A percentile compares a stretch with the other conserved stretches of the same genome.
Evolutionary conservation across 2,329 filamentous ascomycete species (phyloP).

Genomic region (Paraconiothyrium sp.): DNA sequence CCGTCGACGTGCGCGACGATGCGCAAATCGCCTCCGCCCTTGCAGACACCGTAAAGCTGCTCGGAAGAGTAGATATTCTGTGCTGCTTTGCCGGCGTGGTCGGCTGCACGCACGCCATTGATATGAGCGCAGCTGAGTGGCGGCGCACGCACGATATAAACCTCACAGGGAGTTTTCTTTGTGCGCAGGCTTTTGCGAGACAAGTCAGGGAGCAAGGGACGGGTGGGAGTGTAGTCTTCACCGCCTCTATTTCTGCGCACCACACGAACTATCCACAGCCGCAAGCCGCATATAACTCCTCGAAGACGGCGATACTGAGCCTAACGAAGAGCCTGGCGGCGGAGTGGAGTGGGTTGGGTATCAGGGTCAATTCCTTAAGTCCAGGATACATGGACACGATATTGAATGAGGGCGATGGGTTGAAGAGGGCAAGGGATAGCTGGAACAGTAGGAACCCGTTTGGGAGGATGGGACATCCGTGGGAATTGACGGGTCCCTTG

Average conservation of each 20-base stretch:
- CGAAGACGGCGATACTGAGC: slow-evolving; percentile 72
- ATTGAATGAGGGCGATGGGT: slow-evolving; percentile 71
- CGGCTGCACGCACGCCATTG: slow-evolving; percentile 67
- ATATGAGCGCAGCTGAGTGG: slow-evolving; percentile 68
- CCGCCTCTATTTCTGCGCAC: slow-evolving; percentile 74
- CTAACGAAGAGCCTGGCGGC: slow-evolving; percentile 73
- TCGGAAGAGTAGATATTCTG: slow-evolving; percentile 65
- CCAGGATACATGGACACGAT: slow-evolving; percentile 84
- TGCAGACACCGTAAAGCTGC: slow-evolving; percentile 48
- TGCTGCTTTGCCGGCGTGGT: slow-evolving; percentile 76
- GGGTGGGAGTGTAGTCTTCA: slow-evolving; percentile 72
- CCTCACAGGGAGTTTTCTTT: slow-evolving; percentile 74
- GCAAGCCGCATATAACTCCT: slow-evolving; percentile 76
- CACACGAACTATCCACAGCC: slow-evolving; percentile 77
- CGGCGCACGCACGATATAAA: slow-evolving; percentile 75
- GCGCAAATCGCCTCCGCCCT: slow-evolving; percentile 54
- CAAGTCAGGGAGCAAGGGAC: slow-evolving; percentile 51
- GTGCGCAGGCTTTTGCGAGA: slow-evolving; percentile 70
- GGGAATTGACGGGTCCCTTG: slow-evolving; percentile 70
- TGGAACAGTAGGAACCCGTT: slow-evolving; percentile 70
- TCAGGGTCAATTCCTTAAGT: slow-evolving; percentile 74
- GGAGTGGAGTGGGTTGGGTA: slow-evolving; percentile 77
- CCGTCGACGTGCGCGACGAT: slow-evolving; percentile 69
- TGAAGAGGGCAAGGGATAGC: slow-evolving; percentile 62
- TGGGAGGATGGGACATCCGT: slow-evolving; percentile 71